Percentiles rank a stretch among this genome's conserved stretches.
Conservation (phyloP, 2,329 filamentous ascomycete genomes). For the Hypomyces rosellus region DNA sequence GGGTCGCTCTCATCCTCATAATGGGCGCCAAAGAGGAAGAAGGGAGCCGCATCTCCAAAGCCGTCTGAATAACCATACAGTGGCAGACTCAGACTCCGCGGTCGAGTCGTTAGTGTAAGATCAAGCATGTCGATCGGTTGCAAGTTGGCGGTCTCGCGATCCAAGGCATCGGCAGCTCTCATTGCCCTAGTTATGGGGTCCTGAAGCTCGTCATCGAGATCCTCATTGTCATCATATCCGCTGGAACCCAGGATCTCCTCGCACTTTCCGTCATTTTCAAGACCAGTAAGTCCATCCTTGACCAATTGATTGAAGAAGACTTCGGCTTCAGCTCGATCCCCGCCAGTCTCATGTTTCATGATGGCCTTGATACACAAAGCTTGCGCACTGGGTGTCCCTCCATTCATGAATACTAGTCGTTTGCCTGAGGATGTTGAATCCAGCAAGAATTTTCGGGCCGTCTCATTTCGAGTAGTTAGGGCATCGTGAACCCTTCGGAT, state of each 20-base stretch:
- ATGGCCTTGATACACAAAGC: constrained; percentile 49
- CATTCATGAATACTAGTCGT: constrained; percentile 54
- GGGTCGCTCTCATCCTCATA: constrained; percentile 17
- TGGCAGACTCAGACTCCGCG: constrained; percentile 45
- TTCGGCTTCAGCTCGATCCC: constrained; percentile 44
- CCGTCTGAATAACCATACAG: constrained; percentile 39
- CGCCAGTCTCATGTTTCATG: constrained; percentile 44
- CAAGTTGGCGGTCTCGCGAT: constrained; percentile 49
- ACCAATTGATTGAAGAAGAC: constrained; percentile 44
- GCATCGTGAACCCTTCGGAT: constrained; percentile 48
- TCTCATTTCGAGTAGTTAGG: constrained; percentile 38
- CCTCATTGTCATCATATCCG: constrained; percentile 14
- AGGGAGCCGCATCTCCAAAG: constrained; percentile 38
- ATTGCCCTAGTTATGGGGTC: constrained; percentile 51
- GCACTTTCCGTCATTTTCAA: constrained; percentile 20
- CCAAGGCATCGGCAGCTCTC: constrained; percentile 52
- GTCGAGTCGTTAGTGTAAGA: constrained; percentile 32
- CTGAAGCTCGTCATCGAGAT: constrained; percentile 20
- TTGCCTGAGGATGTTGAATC: constrained; percentile 40
- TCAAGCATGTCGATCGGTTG: constrained; percentile 45
- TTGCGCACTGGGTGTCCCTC: constrained; percentile 50
- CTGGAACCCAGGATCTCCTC: constrained; percentile 14
- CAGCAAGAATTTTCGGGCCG: constrained; percentile 46
- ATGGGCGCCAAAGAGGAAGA: constrained; percentile 41
- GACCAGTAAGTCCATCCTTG: constrained; percentile 41